phyloP scores from a whole-genome alignment of 768 basidiomycete genomes.

The Boletus tomentosulus region DNA sequence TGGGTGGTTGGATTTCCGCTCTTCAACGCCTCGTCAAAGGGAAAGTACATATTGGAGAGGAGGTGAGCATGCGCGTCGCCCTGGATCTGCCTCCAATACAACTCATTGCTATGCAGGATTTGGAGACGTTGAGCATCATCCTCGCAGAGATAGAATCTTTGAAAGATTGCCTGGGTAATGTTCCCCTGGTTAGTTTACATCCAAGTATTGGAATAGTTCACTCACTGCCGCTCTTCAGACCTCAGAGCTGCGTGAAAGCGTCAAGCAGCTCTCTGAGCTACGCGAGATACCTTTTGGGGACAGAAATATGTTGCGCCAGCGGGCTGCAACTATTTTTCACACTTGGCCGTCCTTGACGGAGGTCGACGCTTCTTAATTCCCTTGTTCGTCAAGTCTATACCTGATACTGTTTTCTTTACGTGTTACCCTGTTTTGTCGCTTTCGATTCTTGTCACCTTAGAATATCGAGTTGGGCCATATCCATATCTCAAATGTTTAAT shows the following conservation, averaged over 20 bases:
- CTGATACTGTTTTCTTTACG: background rate
- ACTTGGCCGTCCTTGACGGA: constrained; percentile 11
- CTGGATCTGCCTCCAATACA: background rate
- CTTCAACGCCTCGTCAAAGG: constrained; percentile 32
- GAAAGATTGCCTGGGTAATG: constrained; percentile 9
- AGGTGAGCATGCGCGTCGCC: constrained; percentile 9
- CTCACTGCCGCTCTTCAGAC: constrained; percentile 10
- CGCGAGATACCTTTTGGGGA: constrained; percentile 31
- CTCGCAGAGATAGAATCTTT: constrained; percentile 31
- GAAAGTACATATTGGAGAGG: constrained; percentile 20
- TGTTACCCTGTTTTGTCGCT: background rate
- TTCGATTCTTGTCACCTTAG: background rate
- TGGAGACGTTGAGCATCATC: constrained; percentile 24
- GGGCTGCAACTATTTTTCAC: constrained; percentile 13
- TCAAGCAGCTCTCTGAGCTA: constrained; percentile 25
- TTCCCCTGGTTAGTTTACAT: constrained; percentile 15
- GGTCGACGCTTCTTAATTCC: background rate
- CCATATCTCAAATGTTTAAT: background rate
- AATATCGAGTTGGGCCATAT: background rate
- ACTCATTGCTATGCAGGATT: constrained; percentile 14
- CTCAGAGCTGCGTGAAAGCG: constrained; percentile 13
- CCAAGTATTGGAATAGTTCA: background rate
- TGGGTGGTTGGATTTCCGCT: constrained; percentile 16
- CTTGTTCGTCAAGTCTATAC: constrained; percentile 5
- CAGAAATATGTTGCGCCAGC: constrained; percentile 23